Evolutionary conservation across 2,329 filamentous ascomycete species (phyloP), one percentile per base, ranked within the genome.

Genomic region (Cytospora paraplurivora): DNA sequence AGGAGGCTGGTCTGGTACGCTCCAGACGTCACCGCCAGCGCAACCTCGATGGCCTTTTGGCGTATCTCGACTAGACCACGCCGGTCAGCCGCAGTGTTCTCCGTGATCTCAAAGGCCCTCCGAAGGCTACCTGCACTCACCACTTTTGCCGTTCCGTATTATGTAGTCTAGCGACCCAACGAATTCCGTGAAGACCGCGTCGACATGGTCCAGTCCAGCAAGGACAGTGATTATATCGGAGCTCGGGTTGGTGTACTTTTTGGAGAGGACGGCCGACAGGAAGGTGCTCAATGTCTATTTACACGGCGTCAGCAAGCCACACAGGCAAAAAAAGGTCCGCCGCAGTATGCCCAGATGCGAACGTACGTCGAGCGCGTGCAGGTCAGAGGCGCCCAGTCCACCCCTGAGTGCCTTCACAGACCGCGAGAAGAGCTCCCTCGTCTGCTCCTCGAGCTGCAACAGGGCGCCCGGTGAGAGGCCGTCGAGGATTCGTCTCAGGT

Each of bases 1-100:
- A 97, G 84, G 27, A 99, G 82, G 55, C 92, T 95, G 4, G 95
- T 98, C 76, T 96, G 93, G 75, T 97, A 98, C 62, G 93, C 93
- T n/a, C 94, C 93, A 11, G 93, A 92, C 7, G 92, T 91, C 62
- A 97, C 88, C 15, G 93, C 89, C 64, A 97, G 83, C 8, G 93
- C 88, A 51, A 92, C 89, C 69, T 91, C 84, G 35, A 97, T 85
- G 8, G 93, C 94, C 73, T 91, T 93, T 68, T 88, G 84, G 63
- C 93, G 88, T 58, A 95, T 73, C 47, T 90, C 85, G 71, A 90
- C 90, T 93, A 69, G 7, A 59, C n/a, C 49, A 10, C 15, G 21
- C 17, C 17, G 50, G 66, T 77, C 68, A 76, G 75, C 37, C 61
- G 59, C 17, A 41, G 12, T 6, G 21, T 10, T 10, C 17, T 1